Evolutionary conservation across 192 early-diverging fungal species (phyloP).

Genomic region (Entomortierella chlamydospora): DNA sequence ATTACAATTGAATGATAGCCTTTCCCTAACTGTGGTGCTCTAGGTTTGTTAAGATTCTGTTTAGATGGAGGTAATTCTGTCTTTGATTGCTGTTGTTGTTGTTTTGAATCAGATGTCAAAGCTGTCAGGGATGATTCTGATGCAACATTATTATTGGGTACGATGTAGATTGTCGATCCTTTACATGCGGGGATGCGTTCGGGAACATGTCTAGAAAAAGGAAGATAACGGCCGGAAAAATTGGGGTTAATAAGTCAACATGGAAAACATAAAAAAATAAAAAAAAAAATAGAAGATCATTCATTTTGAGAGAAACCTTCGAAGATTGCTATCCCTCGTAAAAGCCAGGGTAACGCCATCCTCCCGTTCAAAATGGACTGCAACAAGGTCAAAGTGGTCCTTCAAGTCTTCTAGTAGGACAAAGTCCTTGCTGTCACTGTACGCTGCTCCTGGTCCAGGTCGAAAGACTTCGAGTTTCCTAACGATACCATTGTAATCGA

Average conservation of each 20-base stretch:
- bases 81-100: not conserved
- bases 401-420: conserved; percentile 16
- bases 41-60: too few species aligned
- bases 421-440: conserved; percentile 6
- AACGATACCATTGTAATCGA: conserved; percentile 13
- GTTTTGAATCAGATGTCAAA: not conserved
- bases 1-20: conserved; percentile 3
- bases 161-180: conserved; percentile 14
- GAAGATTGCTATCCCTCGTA: conserved; percentile 10
- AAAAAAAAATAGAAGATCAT: not conserved
- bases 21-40: not conserved
- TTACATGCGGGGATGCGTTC: conserved; percentile 21
- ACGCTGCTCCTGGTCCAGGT: not conserved
- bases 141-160: conserved; percentile 7
- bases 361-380: conserved; percentile 2
- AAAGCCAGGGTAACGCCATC: conserved; percentile 18
- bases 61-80: too few species aligned
- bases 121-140: not conserved
- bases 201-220: conserved; percentile 3
- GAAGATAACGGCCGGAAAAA: not conserved
- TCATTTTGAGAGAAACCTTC: conserved; percentile 10
- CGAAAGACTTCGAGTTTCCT: conserved; percentile 20
- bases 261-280: too few species aligned
- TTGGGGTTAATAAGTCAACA: too few species aligned
- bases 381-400: conserved; percentile 7